phyloP scores from a whole-genome alignment of 2,329 filamentous ascomycete species.

The Curvularia sp. region DNA sequence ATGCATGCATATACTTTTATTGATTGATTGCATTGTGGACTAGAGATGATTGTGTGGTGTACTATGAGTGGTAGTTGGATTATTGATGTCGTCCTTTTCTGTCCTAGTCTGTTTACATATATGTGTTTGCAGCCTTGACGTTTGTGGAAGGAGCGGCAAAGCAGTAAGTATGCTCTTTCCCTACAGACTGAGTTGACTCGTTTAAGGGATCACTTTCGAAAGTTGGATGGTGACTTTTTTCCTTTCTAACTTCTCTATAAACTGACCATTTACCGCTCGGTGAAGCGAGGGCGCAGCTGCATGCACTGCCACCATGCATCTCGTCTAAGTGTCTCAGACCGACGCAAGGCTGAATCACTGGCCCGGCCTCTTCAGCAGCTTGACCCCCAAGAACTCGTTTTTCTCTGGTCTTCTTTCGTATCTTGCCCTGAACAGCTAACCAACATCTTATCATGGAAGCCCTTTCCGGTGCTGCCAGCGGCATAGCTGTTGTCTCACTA shows the following conservation, averaged over 20 bases:
- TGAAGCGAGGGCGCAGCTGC: background rate
- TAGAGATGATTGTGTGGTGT: background rate
- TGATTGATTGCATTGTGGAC: background rate
- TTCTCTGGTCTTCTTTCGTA: too few species aligned
- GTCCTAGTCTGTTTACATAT: background rate
- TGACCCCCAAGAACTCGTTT: background rate
- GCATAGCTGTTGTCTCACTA: conserved; percentile 25
- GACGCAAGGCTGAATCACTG: background rate
- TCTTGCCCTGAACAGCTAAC: too few species aligned
- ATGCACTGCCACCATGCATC: background rate
- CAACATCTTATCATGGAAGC: conserved; percentile 20
- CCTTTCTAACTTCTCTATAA: too few species aligned
- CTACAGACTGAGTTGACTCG: background rate
- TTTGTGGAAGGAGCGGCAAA: background rate
- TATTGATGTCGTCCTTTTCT: background rate
- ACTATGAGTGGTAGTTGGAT: background rate
- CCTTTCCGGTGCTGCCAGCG: conserved; percentile 24
- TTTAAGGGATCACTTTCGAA: background rate
- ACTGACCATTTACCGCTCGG: too few species aligned
- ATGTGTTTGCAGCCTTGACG: background rate
- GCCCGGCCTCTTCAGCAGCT: background rate
- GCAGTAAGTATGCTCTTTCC: background rate
- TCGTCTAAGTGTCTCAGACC: background rate
- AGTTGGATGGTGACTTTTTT: background rate
- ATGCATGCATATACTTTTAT: background rate